Percentiles rank a stretch among this genome's conserved stretches.
Conservation (phyloP, 768 basidiomycete genomes). For the Candolleomyces eurysporus region DNA sequence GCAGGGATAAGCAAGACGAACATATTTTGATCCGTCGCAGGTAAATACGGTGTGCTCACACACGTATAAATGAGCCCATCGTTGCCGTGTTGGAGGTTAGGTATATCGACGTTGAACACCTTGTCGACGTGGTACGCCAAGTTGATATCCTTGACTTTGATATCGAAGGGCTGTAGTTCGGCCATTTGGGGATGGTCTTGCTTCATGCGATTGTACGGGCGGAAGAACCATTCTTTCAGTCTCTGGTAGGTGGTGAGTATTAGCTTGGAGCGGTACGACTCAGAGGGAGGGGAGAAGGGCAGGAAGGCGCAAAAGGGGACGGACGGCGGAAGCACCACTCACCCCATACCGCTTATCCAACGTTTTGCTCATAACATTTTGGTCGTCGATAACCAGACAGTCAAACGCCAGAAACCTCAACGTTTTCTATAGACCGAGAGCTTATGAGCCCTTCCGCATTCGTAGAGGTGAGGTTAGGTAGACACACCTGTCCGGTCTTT, state of each 20-base stretch:
- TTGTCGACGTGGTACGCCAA: slow-evolving; percentile 85
- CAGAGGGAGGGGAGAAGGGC: slow-evolving; percentile 13
- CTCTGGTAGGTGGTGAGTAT: slow-evolving; percentile 43
- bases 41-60: slow-evolving; percentile 79
- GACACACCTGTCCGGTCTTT: slow-evolving; percentile 60
- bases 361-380: slow-evolving; percentile 82
- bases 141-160: slow-evolving; percentile 84
- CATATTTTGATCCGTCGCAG: slow-evolving; percentile 88
- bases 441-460: slow-evolving; percentile 1
- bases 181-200: slow-evolving; percentile 66
- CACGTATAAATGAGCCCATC: slow-evolving; percentile 98
- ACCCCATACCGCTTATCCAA: slow-evolving; percentile 91
- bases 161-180: slow-evolving; percentile 71
- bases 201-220: slow-evolving; percentile 73
- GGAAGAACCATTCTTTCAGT: slow-evolving; percentile 77
- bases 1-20: slow-evolving; percentile 34
- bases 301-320: too few relatives aligned
- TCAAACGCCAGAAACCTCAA: slow-evolving; percentile 88
- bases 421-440: slow-evolving; percentile 55
- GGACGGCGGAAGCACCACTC: slow-evolving; percentile 18
- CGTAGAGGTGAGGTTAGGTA: neutral
- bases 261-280: slow-evolving; percentile 4
- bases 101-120: slow-evolving; percentile 83
- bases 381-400: slow-evolving; percentile 81
- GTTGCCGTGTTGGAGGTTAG: slow-evolving; percentile 83